These are phyloP conservation scores for Colletotrichum karsti DNA, from an alignment of 2,329 filamentous ascomycete genomes.

Conservation along the genomic window DNA sequence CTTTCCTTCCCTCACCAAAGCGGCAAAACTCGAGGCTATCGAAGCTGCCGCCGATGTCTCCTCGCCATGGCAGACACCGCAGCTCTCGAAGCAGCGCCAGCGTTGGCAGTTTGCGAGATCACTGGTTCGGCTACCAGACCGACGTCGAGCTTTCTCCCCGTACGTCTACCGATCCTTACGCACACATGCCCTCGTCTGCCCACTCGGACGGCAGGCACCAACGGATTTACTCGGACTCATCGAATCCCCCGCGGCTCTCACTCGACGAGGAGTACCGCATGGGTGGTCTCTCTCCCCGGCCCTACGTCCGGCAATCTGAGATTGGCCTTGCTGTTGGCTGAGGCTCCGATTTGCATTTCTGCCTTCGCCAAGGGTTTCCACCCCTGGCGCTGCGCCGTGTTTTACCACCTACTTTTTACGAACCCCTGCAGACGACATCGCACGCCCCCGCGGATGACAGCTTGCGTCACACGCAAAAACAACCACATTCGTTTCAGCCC, in stretches of 20 bases:
- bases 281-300: slow-evolving; percentile 58
- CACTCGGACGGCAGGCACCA: slow-evolving; percentile 38
- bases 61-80: slow-evolving; percentile 48
- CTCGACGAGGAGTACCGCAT: slow-evolving; percentile 55
- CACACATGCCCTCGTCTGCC: slow-evolving; percentile 24
- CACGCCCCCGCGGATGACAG: background rate
- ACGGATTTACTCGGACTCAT: slow-evolving; percentile 53
- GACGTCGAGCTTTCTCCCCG: slow-evolving; percentile 45
- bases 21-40: slow-evolving; percentile 62
- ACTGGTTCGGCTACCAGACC: slow-evolving; percentile 46
- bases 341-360: slow-evolving; percentile 31
- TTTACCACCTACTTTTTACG: background rate
- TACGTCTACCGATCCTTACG: slow-evolving; percentile 41
- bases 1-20: slow-evolving; percentile 63
- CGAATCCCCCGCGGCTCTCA: slow-evolving; percentile 52
- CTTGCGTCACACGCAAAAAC: background rate
- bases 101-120: slow-evolving; percentile 49
- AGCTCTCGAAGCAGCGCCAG: slow-evolving; percentile 56
- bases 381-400: background rate
- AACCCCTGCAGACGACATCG: background rate
- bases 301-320: slow-evolving; percentile 52
- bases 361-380: background rate
- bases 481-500: slow-evolving; percentile 13
- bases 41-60: slow-evolving; percentile 52
- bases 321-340: slow-evolving; percentile 66